phyloP scores from a whole-genome alignment of 108 stramenopile species.

The Skeletonema grethae region DNA sequence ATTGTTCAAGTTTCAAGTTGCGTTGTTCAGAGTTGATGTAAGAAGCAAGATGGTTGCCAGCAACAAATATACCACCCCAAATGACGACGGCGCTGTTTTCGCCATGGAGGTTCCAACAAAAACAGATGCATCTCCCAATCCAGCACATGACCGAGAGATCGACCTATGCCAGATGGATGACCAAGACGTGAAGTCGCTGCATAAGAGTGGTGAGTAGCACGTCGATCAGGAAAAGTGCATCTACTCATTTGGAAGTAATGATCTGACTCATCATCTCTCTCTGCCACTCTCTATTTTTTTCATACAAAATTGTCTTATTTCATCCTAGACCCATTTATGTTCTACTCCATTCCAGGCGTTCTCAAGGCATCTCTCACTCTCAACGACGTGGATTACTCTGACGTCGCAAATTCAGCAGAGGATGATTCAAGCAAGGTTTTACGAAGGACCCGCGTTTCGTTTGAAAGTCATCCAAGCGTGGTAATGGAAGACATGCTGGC shows the following conservation, averaged over 20 bases:
- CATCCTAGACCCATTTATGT: conserved; percentile 5
- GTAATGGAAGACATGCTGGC: neutral
- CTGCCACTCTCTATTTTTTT: neutral
- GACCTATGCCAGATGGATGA: neutral
- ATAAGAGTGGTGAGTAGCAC: neutral
- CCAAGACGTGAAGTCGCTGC: neutral
- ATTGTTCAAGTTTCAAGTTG: too few species aligned
- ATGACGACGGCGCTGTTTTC: neutral
- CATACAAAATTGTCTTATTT: neutral
- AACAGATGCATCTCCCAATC: neutral
- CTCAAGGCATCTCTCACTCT: neutral
- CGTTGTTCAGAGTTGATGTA: too few species aligned
- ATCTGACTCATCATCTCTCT: neutral
- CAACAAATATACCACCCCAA: neutral
- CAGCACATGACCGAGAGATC: neutral
- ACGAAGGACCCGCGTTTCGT: neutral
- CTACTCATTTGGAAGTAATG: neutral
- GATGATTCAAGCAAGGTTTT: neutral
- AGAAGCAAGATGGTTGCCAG: conserved; percentile 4
- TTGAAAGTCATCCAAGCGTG: conserved; percentile 7
- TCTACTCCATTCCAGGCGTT: neutral
- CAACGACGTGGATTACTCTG: neutral
- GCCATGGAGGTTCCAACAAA: neutral
- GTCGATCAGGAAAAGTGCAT: neutral
- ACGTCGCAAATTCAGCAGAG: neutral